Evolutionary conservation across 2,329 filamentous ascomycete genomes (phyloP), one percentile per base, ranked within the genome.

Genomic region (Penicillium sp.): DNA sequence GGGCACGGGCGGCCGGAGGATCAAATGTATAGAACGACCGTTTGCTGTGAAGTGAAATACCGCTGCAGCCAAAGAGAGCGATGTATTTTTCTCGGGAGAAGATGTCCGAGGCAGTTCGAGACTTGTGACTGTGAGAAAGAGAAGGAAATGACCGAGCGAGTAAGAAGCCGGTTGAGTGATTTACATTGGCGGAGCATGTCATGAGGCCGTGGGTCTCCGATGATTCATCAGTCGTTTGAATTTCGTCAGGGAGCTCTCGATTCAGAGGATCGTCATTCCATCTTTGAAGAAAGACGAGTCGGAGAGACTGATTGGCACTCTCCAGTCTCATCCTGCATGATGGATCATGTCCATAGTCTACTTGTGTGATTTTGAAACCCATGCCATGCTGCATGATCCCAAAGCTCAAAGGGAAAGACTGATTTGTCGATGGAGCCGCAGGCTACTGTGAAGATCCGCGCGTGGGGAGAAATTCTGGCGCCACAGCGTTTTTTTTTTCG

Each of bases 131-230:
- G 29, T 7, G 40, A 26, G 26, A 25, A 24, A 25, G 36, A 24
- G 7, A 38, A 38, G 24, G 36, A 9, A 25, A 25, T 9, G 13
- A 9, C 36, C 24, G 18, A 18, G 18, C 24, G 6, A 8, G 18
- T 9, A 2, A 9, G 13, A 25, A n/a, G 13, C 13, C n/a, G 36
- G 24, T 13, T 24, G 27, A 32, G n/a, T 13, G 29, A 13, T 24
- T 42, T 38, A 25, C 5, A 37, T 32, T 27, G 25, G 37, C 32
- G 26, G 38, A 37, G 47, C 45, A 54, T 56, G 53, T 52, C 49
- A 50, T 56, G 38, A 26, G 18, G 29, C 48, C 50, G 50, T 55
- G 54, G 52, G 54, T 56, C 53, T 50, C 44, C 46, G 46, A 55
- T 57, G 54, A 57, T 48, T 57, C 54, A 57, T 54, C 49, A 49